A percentile compares a stretch with the other conserved stretches of the same genome.
Conservation (phyloP, 2,329 filamentous ascomycete species). For the Hymenoscyphus scutula region DNA sequence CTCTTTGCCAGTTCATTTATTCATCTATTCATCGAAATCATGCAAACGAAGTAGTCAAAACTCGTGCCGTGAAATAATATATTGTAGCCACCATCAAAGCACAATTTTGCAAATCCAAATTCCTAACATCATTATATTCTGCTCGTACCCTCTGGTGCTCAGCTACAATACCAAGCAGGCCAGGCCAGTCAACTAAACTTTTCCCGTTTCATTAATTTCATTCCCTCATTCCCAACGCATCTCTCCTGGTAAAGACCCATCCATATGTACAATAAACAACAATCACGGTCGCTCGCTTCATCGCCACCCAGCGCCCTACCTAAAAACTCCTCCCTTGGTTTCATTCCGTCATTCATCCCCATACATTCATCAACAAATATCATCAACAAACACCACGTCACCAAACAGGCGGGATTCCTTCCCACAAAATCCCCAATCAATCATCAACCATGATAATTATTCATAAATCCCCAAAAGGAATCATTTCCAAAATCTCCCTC, state of each 20-base stretch:
- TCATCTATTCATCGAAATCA: too few species aligned
- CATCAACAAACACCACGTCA: neutral
- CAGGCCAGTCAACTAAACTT: neutral
- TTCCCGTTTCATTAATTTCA: neutral
- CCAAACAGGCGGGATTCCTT: neutral
- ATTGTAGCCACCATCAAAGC: too few species aligned
- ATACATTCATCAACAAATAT: neutral
- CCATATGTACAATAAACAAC: neutral
- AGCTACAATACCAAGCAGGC: neutral
- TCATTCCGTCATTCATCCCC: too few species aligned
- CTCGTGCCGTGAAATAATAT: too few species aligned
- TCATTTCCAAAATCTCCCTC: constrained; percentile 54
- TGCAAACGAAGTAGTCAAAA: too few species aligned
- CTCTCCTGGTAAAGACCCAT: neutral
- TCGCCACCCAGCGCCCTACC: neutral
- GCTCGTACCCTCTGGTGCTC: neutral
- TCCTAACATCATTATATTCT: too few species aligned
- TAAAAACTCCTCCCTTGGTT: neutral
- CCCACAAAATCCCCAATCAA: neutral
- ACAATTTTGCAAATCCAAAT: too few species aligned
- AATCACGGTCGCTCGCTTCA: neutral
- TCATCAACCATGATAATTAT: constrained; percentile 39
- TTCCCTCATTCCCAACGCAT: neutral
- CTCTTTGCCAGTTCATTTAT: neutral
- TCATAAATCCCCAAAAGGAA: constrained; percentile 56